phyloP scores from a whole-genome alignment of 208 protist species.

The Paratrypanosoma confusum region DNA sequence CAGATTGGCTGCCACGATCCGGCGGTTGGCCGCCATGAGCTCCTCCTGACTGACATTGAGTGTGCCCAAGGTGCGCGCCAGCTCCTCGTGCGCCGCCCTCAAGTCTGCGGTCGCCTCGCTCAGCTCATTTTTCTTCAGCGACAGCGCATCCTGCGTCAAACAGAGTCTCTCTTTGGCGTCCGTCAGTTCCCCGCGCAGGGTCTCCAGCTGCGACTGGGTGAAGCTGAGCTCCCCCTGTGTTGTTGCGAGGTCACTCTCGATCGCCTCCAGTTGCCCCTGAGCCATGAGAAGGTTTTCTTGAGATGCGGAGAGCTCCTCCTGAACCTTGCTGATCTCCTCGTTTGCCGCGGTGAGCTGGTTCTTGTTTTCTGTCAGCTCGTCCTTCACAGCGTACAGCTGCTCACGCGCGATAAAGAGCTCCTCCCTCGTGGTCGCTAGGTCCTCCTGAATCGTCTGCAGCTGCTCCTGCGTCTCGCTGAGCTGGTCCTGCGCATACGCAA shows the following conservation, averaged over 20 bases:
- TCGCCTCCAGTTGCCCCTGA: not conserved
- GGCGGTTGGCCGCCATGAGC: conserved; percentile 5
- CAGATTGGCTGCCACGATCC: not conserved
- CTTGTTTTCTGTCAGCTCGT: no score
- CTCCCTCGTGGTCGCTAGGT: no score
- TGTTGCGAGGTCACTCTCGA: not conserved
- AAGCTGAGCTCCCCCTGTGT: not conserved
- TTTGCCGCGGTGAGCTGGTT: no score
- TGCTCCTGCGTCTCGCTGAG: no score
- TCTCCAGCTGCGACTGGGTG: not conserved
- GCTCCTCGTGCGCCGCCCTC: conserved; percentile 1
- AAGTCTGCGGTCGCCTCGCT: not conserved
- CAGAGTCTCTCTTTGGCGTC: not conserved
- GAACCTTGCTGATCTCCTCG: no score
- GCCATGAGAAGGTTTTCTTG: not conserved
- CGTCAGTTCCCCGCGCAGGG: not conserved
- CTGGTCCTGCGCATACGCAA: no score
- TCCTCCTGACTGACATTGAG: conserved; percentile 5
- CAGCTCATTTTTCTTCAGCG: not conserved
- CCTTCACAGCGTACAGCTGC: no score
- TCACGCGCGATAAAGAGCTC: no score
- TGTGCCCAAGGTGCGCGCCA: conserved; percentile 4
- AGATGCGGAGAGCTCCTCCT: not conserved
- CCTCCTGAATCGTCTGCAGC: no score
- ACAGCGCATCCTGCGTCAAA: conserved; percentile 1